phyloP scores from a whole-genome alignment of 2,329 filamentous ascomycete genomes.

The Diplodia seriata region DNA sequence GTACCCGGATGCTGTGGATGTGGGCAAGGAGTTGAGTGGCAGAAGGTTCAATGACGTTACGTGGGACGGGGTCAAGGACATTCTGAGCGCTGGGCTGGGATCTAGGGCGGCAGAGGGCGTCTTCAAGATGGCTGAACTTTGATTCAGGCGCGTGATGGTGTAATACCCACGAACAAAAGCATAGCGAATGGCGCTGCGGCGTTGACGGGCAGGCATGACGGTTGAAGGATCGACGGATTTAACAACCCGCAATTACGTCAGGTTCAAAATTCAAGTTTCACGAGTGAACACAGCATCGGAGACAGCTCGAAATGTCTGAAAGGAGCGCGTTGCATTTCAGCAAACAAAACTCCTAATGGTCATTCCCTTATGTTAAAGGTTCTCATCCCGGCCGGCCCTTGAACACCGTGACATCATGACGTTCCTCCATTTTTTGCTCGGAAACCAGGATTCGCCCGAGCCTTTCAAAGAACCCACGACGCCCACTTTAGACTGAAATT shows the following conservation, averaged over 20 bases:
- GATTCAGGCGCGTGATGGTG: not conserved
- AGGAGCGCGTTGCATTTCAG: conserved; percentile 17
- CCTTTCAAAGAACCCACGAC: conserved; percentile 29
- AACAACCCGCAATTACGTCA: conserved; percentile 1
- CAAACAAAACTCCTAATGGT: conserved; percentile 1
- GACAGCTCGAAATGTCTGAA: not conserved
- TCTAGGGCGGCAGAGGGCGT: conserved; percentile 37
- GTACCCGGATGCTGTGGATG: conserved; percentile 54
- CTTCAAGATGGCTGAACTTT: conserved; percentile 9
- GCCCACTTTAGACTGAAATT: conserved; percentile 9
- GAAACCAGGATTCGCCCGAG: conserved; percentile 20
- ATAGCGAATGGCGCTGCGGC: conserved; percentile 25
- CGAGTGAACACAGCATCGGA: not conserved
- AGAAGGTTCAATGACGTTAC: conserved; percentile 58
- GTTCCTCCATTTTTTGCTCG: conserved; percentile 30
- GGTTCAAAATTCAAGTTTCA: not conserved
- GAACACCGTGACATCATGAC: conserved; percentile 33
- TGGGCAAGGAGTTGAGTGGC: conserved; percentile 46
- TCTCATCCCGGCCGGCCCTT: conserved; percentile 30
- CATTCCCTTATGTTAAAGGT: conserved; percentile 30
- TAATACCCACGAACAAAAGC: conserved; percentile 8
- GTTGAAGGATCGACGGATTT: not conserved
- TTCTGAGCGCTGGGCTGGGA: conserved; percentile 46
- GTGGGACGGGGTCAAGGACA: conserved; percentile 56
- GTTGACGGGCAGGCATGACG: not conserved